Percentiles rank a stretch among this genome's conserved stretches.
Evolutionary conservation across 148 eudicot species (phyloP).

Genomic region (Fagopyrum tataricum): DNA sequence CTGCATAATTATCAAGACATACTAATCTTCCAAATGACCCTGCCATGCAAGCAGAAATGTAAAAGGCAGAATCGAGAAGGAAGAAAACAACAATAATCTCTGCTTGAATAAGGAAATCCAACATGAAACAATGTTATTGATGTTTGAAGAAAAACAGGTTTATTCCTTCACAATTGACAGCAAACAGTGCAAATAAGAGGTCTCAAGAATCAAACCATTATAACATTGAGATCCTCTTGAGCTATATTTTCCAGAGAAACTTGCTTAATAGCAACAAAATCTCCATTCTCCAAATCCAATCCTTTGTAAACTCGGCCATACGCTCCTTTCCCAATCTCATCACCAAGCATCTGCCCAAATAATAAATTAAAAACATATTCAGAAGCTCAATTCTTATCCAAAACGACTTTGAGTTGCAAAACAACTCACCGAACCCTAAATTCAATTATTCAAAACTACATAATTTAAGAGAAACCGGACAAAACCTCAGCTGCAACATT

Average conservation of each 20-base stretch:
- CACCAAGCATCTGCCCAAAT: constrained; percentile 74
- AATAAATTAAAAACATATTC: background rate
- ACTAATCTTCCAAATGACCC: background rate
- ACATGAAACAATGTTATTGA: background rate
- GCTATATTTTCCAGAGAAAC: constrained; percentile 95
- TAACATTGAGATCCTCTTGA: constrained; percentile 93
- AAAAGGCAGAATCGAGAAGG: background rate
- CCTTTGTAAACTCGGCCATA: constrained; percentile 99
- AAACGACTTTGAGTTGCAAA: background rate
- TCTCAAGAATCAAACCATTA: constrained; percentile 54
- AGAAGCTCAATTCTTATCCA: background rate
- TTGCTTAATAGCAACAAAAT: constrained; percentile 96
- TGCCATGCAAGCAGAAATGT: background rate
- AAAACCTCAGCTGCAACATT: background rate
- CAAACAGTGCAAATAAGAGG: background rate
- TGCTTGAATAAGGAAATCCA: background rate
- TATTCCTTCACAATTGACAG: background rate
- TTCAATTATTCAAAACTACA: background rate
- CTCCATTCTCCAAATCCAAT: constrained; percentile 98
- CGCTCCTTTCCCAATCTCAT: constrained; percentile 99
- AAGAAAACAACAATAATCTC: background rate
- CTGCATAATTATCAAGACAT: background rate
- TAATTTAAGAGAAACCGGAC: background rate
- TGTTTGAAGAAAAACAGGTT: background rate
- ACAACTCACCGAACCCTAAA: background rate